Percentiles rank a stretch among this genome's conserved stretches.
Conservation (phyloP, 345 rosid species). For the Erysimum cheiranthoides region DNA sequence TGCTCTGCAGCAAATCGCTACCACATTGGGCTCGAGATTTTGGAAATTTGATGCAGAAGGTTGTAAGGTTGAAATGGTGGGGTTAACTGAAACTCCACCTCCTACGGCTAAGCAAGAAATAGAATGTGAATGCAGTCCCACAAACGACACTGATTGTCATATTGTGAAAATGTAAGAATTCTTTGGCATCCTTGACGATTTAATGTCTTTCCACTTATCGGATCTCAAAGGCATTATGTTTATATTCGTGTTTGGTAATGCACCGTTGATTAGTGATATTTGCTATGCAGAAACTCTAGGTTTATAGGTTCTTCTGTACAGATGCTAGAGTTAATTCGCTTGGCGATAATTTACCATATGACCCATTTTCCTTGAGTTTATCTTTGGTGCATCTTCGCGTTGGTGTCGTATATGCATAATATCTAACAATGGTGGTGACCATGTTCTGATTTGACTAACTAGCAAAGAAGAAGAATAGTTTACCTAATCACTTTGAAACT, state of each 20-base stretch:
- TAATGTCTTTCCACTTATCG: not conserved
- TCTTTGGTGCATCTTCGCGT: conserved; percentile 3
- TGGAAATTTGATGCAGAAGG: conserved; percentile 57
- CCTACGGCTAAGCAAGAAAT: conserved; percentile 48
- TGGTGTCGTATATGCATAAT: conserved; percentile 5
- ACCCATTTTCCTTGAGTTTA: conserved; percentile 1
- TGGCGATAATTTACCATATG: not conserved
- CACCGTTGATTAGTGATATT: conserved; percentile 16
- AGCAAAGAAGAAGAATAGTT: not conserved
- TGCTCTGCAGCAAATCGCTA: conserved; percentile 50
- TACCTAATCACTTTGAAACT: not conserved
- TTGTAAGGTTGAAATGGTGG: conserved; percentile 49
- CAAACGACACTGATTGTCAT: conserved; percentile 53
- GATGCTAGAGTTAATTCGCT: not conserved
- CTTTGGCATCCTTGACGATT: conserved; percentile 24
- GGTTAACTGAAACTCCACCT: conserved; percentile 48
- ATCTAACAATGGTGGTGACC: not conserved
- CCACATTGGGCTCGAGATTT: conserved; percentile 51
- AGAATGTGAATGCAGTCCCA: conserved; percentile 50
- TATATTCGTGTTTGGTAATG: not conserved
- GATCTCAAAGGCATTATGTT: conserved; percentile 1
- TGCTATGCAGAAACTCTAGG: conserved; percentile 18
- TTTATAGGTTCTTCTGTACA: not conserved
- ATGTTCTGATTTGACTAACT: conserved; percentile 1
- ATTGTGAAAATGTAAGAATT: conserved; percentile 55